These are phyloP conservation scores for Flaveria bidentis DNA, from an alignment of 129 eudicot species.

Conservation along the genomic window DNA sequence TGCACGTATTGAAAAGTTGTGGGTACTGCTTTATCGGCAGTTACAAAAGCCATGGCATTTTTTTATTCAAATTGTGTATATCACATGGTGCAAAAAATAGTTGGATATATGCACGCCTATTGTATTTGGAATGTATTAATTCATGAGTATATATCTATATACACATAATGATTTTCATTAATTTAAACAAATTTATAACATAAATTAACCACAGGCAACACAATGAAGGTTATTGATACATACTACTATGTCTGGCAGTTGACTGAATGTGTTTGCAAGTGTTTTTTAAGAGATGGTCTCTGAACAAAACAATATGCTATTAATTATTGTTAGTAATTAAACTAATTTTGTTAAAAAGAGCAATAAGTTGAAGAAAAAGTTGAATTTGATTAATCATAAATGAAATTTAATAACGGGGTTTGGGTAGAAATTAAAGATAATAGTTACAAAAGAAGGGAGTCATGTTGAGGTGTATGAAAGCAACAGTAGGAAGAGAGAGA, in stretches of 20 bases:
- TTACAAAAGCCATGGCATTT: conserved; percentile 47
- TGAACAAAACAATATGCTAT: background rate
- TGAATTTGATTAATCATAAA: background rate
- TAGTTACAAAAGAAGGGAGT: conserved; percentile 35
- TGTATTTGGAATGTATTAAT: conserved; percentile 29
- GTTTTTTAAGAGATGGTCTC: no score
- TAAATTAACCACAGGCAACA: no score
- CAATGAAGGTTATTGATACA: no score
- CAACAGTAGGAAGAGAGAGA: conserved; percentile 43
- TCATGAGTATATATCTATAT: background rate
- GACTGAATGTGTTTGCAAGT: no score
- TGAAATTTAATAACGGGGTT: background rate
- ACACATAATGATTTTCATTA: conserved; percentile 2
- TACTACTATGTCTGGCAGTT: no score
- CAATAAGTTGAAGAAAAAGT: conserved; percentile 16
- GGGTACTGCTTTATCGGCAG: conserved; percentile 63
- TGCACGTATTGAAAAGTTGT: conserved; percentile 48
- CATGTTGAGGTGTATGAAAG: conserved; percentile 49
- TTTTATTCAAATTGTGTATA: conserved; percentile 31
- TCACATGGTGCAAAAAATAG: conserved; percentile 39
- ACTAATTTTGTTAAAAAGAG: background rate
- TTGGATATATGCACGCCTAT: conserved; percentile 32
- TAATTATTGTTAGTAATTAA: background rate
- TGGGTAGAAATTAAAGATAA: conserved; percentile 23
- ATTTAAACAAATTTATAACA: background rate